Base-by-base conservation (phyloP, 192 early-diverging fungal genomes). In the Funneliformis geosporum region DNA sequence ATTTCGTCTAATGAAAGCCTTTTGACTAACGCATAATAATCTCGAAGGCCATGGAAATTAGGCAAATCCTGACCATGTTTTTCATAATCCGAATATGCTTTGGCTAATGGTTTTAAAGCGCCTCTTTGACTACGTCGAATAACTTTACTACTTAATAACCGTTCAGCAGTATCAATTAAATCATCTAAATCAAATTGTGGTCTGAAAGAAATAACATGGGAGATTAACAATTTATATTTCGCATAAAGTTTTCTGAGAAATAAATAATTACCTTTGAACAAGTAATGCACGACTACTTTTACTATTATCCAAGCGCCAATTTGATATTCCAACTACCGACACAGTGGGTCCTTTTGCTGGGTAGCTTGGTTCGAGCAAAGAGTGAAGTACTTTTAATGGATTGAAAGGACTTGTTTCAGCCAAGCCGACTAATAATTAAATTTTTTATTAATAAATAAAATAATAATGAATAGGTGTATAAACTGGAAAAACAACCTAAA, bases 271-370 rank as follows among this genome's bases (percentile, higher is more conserved):
- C 73, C 67, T 43, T 68, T 43, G 27, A 40, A 50, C 18, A 50
- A 50, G 14, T 50, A 50, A 16, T 50, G 47, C 14, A 16, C 14
- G 47, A 18, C 16, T 50, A 50, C 25, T 76, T 68, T 79, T 79
- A 55, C 78, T 79, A 79, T 60, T 72, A 50, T 79, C 78, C 0
- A 72, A n/a, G 9, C 68, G 65, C 78, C 78, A 79, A 79, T 73
- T 79, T 27, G 73, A 76, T 18, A 73, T 79, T 42, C 78, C 68
- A 23, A 79, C 72, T 0, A 79, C 78, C 10, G 68, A 28, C 8
- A 79, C 69, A 2, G 16, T 47, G 0, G 68, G 78, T 8, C 46
- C 60, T 10, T 46, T 50, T 12, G n/a, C 61, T 21, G 46, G 64
- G 73, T 71, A 67, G 8, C 59, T 71, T 16, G 78, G 78, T 33